Evolutionary conservation across 768 basidiomycete species (phyloP), one percentile per base, ranked within the genome.

Genomic region (Trametes elegans): DNA sequence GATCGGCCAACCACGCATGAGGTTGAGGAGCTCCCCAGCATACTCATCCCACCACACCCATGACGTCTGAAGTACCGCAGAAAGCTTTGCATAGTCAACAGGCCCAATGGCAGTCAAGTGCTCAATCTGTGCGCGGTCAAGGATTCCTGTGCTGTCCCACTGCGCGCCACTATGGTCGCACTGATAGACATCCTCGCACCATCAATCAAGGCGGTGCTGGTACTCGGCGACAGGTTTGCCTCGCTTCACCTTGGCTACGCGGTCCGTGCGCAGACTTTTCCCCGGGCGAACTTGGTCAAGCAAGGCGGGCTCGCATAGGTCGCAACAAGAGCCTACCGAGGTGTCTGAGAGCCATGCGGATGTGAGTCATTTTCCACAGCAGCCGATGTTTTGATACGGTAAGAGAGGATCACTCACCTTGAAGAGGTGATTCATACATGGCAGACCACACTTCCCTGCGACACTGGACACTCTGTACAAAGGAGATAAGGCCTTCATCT

Each of bases 401-500:
- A 8, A 14, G 14, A 3, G 5, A 27, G 26, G 14, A 27, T 3
- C 5, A 29, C 4, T 18, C 21, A 45, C 43, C 28, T 11, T 58
- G 35, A 26, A 3, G n/a, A 7, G 8, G 11, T 11, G 5, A 31
- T 3, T 40, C 40, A 7, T 39, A 47, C 7, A n/a, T 32, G 5
- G n/a, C 3, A 6, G 31, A 47, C 51, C 53, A 40, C 3, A 42
- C 5, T 32, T 28, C 7, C 5, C 39, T 31, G 0, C 50, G 26
- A 28, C 40, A 39, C 3, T n/a, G 13, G 7, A 8, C 8, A 16
- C 27, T 44, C n/a, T 55, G 45, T 10, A 49, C 51, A 21, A 58
- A 58, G 7, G 44, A 31, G 7, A 42, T 31, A 0, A 58, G 40
- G 2, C 51, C 57, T 10, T 58, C 57, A 26, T 58, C 57, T 6